Percentiles rank a stretch among this genome's conserved stretches.
Conservation (phyloP, 768 basidiomycete species). For the Lactarius hatsudake region DNA sequence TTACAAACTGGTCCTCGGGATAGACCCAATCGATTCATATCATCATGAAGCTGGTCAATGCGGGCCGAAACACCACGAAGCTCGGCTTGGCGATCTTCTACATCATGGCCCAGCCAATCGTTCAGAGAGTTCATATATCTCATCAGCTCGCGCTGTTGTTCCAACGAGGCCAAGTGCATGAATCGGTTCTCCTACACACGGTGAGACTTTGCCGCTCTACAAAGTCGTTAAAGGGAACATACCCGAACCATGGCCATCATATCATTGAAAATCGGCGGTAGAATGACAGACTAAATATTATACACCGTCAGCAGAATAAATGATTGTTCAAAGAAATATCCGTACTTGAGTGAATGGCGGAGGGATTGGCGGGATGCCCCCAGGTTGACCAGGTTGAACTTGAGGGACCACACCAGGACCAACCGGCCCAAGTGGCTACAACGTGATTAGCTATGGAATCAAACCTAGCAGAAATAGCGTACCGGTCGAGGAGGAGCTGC, state of each 20-base stretch:
- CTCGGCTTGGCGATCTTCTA: slow-evolving; percentile 74
- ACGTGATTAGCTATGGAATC: background rate
- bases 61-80: slow-evolving; percentile 62
- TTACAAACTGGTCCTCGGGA: slow-evolving; percentile 16
- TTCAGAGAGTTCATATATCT: slow-evolving; percentile 75
- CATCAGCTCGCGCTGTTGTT: slow-evolving; percentile 78
- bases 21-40: slow-evolving; percentile 41
- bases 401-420: background rate
- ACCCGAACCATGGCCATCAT: slow-evolving; percentile 69
- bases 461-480: background rate
- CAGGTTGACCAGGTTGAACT: background rate
- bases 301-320: background rate
- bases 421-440: slow-evolving; percentile 5
- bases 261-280: slow-evolving; percentile 63
- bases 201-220: slow-evolving; percentile 14
- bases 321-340: background rate
- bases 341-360: slow-evolving; percentile 30
- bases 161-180: slow-evolving; percentile 70
- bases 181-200: slow-evolving; percentile 64
- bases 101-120: slow-evolving; percentile 76
- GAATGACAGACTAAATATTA: slow-evolving; percentile 49
- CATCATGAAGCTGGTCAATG: slow-evolving; percentile 48
- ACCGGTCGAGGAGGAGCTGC: slow-evolving; percentile 2
- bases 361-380: slow-evolving; percentile 2
- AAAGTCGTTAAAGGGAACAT: slow-evolving; percentile 28